These are phyloP conservation scores for Fusarium floridanum DNA, from an alignment of 2,329 filamentous ascomycete genomes.

Conservation along the genomic window DNA sequence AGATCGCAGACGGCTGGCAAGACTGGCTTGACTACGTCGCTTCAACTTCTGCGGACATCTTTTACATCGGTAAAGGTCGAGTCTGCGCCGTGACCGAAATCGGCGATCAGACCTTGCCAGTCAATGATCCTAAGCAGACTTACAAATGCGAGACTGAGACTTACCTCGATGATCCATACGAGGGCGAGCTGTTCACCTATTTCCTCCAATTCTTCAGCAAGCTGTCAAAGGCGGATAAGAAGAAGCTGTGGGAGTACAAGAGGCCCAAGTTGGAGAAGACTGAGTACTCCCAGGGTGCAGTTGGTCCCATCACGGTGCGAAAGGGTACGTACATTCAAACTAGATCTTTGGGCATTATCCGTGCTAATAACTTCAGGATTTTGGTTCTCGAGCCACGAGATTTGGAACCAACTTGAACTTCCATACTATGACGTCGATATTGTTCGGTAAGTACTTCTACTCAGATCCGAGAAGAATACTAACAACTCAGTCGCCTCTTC, in stretches of 20 bases:
- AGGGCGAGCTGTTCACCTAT: conserved; percentile 58
- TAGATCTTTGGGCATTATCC: too few relatives aligned
- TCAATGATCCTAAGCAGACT: conserved; percentile 44
- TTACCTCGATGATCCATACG: conserved; percentile 57
- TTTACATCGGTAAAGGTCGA: conserved; percentile 53
- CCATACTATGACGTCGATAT: conserved; percentile 58
- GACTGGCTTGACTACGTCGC: conserved; percentile 57
- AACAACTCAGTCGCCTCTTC: conserved; percentile 49
- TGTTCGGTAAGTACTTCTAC: conserved; percentile 44
- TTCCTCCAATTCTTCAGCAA: conserved; percentile 56
- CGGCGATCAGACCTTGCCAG: conserved; percentile 50
- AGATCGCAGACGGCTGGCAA: conserved; percentile 54
- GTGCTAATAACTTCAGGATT: conserved; percentile 44
- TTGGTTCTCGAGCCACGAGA: conserved; percentile 58
- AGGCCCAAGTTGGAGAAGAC: conserved; percentile 52
- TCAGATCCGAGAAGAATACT: not conserved
- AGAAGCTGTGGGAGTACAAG: conserved; percentile 55
- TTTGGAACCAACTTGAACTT: conserved; percentile 58
- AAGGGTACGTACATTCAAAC: too few relatives aligned
- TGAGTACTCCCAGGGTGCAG: conserved; percentile 52
- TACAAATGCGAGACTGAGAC: conserved; percentile 54
- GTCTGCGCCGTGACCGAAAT: conserved; percentile 57
- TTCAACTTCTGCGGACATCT: conserved; percentile 52
- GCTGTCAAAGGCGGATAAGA: conserved; percentile 50
- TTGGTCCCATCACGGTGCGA: conserved; percentile 58